These are phyloP conservation scores for Triticum turgidum DNA, from an alignment of 176 grass and related monocot species.

Conservation along the genomic window DNA sequence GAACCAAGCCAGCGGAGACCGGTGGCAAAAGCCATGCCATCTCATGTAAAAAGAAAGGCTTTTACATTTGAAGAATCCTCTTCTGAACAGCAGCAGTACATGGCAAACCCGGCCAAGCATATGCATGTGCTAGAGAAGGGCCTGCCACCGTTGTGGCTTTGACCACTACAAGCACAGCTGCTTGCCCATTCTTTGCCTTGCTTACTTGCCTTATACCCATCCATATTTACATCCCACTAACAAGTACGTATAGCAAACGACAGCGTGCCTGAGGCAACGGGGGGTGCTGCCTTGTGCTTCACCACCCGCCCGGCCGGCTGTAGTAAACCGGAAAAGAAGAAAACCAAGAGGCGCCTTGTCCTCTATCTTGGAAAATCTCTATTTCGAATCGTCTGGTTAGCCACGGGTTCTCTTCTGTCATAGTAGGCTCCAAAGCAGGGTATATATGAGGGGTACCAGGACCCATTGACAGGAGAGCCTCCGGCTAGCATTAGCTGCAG, in stretches of 20 bases:
- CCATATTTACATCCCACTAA: conserved; percentile 68
- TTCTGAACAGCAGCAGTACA: conserved; percentile 21
- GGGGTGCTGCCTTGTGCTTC: conserved; percentile 25
- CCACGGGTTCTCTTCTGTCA: conserved; percentile 8
- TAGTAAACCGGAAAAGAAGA: conserved; percentile 22
- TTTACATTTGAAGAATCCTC: neutral
- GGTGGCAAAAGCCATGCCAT: too few relatives aligned
- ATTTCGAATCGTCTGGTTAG: conserved; percentile 14
- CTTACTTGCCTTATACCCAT: conserved; percentile 23
- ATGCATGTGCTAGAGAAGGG: conserved; percentile 46
- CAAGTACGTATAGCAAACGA: conserved; percentile 14
- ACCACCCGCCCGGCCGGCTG: neutral
- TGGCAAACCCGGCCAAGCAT: conserved; percentile 22
- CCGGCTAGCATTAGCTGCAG: conserved; percentile 24
- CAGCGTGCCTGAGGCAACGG: conserved; percentile 28
- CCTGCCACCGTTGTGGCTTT: conserved; percentile 78
- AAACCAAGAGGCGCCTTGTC: neutral
- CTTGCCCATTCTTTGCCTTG: conserved; percentile 27
- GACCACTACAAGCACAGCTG: conserved; percentile 51
- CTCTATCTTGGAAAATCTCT: conserved; percentile 10
- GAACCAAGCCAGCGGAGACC: too few relatives aligned
- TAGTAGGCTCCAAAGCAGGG: conserved; percentile 16
- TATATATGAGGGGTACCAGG: neutral
- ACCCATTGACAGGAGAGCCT: conserved; percentile 3
- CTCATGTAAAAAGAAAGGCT: too few relatives aligned